Conservation (phyloP, 2,329 filamentous ascomycete species). For the Bisporella sp. region DNA sequence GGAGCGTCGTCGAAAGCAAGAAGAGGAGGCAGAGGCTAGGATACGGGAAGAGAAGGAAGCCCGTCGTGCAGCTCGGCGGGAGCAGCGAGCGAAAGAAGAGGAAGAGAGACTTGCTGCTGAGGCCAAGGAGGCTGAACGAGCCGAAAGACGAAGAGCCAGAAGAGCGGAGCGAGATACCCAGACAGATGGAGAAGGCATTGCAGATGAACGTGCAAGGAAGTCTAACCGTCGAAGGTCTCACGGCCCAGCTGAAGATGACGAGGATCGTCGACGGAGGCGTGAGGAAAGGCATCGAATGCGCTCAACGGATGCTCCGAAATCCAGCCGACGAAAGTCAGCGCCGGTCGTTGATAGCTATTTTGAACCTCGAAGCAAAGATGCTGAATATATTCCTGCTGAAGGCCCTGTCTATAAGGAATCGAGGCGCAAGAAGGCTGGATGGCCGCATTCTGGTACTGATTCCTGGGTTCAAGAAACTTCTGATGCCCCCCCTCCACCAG, state of each 20-base stretch:
- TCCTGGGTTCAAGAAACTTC: conserved; percentile 62
- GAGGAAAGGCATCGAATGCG: conserved; percentile 42
- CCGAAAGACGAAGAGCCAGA: conserved; percentile 42
- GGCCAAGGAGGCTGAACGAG: conserved; percentile 35
- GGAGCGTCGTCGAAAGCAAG: conserved; percentile 47
- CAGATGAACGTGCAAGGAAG: conserved; percentile 32
- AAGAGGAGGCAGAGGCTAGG: conserved; percentile 49
- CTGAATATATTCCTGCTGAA: conserved; percentile 24
- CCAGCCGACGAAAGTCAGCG: conserved; percentile 34
- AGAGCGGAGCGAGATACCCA: conserved; percentile 37
- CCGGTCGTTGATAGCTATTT: conserved; percentile 38
- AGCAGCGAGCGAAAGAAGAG: conserved; percentile 42
- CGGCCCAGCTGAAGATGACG: conserved; percentile 40
- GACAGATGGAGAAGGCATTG: conserved; percentile 37
- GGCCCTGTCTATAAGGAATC: conserved; percentile 22
- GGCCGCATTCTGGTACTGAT: conserved; percentile 58
- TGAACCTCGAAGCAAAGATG: conserved; percentile 36
- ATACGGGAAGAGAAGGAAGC: conserved; percentile 52
- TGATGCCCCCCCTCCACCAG: conserved; percentile 52
- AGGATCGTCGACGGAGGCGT: conserved; percentile 45
- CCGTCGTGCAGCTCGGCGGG: conserved; percentile 47
- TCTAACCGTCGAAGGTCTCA: conserved; percentile 44
- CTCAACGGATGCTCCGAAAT: conserved; percentile 25
- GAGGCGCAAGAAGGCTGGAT: conserved; percentile 31
- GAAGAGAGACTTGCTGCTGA: conserved; percentile 24